Evolutionary conservation across 331 rosid genomes (phyloP), one percentile per base, ranked within the genome.

Genomic region (Erythrophleum ivorense): DNA sequence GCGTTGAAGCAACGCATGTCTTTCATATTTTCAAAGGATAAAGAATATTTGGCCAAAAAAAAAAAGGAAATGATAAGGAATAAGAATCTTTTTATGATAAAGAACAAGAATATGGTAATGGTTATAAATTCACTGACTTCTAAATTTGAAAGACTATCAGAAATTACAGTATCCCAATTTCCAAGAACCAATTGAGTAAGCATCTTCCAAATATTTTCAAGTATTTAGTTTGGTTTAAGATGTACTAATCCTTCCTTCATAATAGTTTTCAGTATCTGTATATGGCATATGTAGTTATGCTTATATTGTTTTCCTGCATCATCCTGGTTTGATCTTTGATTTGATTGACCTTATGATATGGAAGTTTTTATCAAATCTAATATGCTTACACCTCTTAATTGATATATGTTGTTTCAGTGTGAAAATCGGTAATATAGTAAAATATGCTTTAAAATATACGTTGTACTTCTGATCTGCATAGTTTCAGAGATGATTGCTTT

Each of bases 151-250:
- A 67, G 31, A n/a, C 73, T 8, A 18, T 67, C 52, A 36, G 49
- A 65, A 3, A 38, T 16, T 0, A 60, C 40, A 3, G 49, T 9
- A 24, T 24, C 50, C 43, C 31, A 21, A 0, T 67, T 41, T 67
- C 31, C 52, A 67, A 67, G 73, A 65, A 38, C 31, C 24, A 33
- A 63, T 63, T 31, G n/a, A 34, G 71, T 14, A 64, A 64, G 70
- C 13, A 34, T 63, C 45, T 63, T 63, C n/a, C 43, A 36, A 7
- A 36, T 65, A 36, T 36, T 65, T 55, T n/a, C 11, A 50, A 2
- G 14, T 16, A 38, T 38, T 18, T 67, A 40, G 33, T 66, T 66
- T 36, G 71, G 71, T 7, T 36, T 36, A 13, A 38, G 29, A 15
- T 15, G 21, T 64, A 18, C n/a, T 1, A 7, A 1, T 18, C 1